Evolutionary conservation across 331 rosid genomes (phyloP).

Genomic region (Dryas integrifolia): DNA sequence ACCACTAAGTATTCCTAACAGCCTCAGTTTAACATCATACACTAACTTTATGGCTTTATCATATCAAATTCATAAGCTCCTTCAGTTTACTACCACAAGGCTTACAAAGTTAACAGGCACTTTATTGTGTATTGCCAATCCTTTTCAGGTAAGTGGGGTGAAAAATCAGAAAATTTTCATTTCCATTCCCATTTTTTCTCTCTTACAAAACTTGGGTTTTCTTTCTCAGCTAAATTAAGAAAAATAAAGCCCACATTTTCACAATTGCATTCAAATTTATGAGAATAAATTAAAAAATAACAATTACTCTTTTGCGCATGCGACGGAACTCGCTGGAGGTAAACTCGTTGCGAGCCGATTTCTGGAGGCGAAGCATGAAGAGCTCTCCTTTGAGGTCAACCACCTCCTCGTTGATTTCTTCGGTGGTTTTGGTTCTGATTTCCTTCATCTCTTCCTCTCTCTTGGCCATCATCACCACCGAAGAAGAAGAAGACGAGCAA

Average conservation of each 20-base stretch:
- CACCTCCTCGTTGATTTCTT: slow-evolving; percentile 80
- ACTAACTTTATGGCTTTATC: background rate
- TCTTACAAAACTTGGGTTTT: background rate
- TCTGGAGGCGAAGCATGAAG: slow-evolving; percentile 79
- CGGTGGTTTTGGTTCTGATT: slow-evolving; percentile 55
- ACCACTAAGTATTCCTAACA: no score
- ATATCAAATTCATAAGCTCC: slow-evolving; percentile 5
- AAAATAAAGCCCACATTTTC: background rate
- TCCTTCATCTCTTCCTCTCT: slow-evolving; percentile 72
- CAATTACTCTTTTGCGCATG: slow-evolving; percentile 80
- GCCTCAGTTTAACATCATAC: background rate
- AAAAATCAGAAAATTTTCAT: background rate
- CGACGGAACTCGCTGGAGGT: slow-evolving; percentile 79
- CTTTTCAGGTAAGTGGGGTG: no score
- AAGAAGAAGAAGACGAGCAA: slow-evolving; percentile 25
- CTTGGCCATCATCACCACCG: slow-evolving; percentile 82
- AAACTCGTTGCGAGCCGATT: slow-evolving; percentile 77
- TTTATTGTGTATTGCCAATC: background rate
- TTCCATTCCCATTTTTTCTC: background rate
- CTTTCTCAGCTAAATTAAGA: background rate
- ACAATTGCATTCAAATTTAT: background rate
- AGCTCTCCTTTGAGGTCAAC: slow-evolving; percentile 87
- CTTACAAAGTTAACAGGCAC: background rate
- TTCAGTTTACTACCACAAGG: background rate
- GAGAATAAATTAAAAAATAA: background rate